A percentile compares a stretch with the other conserved stretches of the same genome.
These are phyloP conservation scores for Saccharomyces hybrid DNA, from an alignment of 1,139 yeast genomes.

Conservation along the genomic window DNA sequence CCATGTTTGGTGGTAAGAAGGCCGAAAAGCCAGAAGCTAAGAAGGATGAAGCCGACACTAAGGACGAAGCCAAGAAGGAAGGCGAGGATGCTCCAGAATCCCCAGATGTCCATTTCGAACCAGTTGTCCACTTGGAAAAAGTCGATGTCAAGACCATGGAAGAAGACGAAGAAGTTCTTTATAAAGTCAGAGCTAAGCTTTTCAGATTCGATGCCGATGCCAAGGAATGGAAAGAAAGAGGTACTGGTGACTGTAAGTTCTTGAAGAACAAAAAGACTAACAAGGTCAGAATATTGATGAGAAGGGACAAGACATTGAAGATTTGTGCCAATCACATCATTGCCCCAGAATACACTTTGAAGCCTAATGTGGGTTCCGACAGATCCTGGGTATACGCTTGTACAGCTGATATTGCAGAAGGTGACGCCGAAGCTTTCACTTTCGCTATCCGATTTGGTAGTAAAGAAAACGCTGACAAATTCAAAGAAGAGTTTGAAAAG, in stretches of 20 bases:
- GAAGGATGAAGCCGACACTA: constrained; percentile 30
- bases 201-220: constrained; percentile 78
- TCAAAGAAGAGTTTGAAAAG: constrained; percentile 84
- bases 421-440: constrained; percentile 92
- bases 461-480: constrained; percentile 94
- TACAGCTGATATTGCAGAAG: constrained; percentile 92
- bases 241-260: constrained; percentile 96
- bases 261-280: constrained; percentile 76
- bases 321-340: constrained; percentile 96
- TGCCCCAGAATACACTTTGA: constrained; percentile 74
- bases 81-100: constrained; percentile 78
- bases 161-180: constrained; percentile 85
- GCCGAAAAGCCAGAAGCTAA: constrained; percentile 37
- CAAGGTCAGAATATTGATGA: constrained; percentile 88
- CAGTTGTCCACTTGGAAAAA: constrained; percentile 87
- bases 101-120: constrained; percentile 94
- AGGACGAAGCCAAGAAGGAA: constrained; percentile 38
- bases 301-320: constrained; percentile 97
- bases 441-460: constrained; percentile 95
- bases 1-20: constrained; percentile 86
- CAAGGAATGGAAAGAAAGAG: constrained; percentile 99
- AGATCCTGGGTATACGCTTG: constrained; percentile 98
- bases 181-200: constrained; percentile 88
- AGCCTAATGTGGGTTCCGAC: constrained; percentile 93
- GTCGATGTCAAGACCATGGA: constrained; percentile 97